Percentiles rank a stretch among this genome's conserved stretches.
These are phyloP conservation scores for Trichoderma polysporum DNA, from an alignment of 2,329 filamentous ascomycete species.

Conservation along the genomic window DNA sequence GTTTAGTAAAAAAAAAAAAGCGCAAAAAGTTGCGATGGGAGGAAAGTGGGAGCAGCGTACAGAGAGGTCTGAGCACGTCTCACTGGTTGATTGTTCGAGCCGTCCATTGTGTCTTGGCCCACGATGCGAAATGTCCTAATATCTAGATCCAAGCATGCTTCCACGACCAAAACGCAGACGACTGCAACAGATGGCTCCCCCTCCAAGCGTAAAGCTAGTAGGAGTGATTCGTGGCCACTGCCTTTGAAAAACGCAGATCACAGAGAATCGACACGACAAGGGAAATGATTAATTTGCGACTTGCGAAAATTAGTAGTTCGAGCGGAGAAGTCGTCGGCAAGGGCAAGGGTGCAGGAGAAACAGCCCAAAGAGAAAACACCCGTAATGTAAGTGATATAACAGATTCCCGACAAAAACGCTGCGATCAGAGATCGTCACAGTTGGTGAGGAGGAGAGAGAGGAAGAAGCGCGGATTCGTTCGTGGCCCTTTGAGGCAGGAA, in stretches of 20 bases:
- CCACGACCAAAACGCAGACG: neutral
- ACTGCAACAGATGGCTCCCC: neutral
- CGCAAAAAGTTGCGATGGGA: neutral
- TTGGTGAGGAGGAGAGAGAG: conserved; percentile 14
- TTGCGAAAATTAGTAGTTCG: conserved; percentile 9
- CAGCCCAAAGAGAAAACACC: neutral
- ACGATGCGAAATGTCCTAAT: conserved; percentile 8
- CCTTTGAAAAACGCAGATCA: neutral
- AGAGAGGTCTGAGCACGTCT: conserved; percentile 19
- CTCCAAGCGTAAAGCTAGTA: neutral
- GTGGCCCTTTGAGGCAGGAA: conserved; percentile 13
- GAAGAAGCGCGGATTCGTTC: conserved; percentile 7
- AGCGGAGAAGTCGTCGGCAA: conserved; percentile 13
- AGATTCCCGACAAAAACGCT: neutral
- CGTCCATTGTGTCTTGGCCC: conserved; percentile 20
- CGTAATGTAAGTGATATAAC: neutral
- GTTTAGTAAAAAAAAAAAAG: too few relatives aligned
- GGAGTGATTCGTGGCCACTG: neutral
- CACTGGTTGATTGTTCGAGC: conserved; percentile 17
- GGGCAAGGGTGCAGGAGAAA: neutral
- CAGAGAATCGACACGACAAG: neutral
- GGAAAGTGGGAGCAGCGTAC: conserved; percentile 2
- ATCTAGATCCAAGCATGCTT: conserved; percentile 19
- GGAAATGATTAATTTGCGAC: neutral
- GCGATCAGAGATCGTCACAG: neutral